Evolutionary conservation across 345 rosid genomes (phyloP).

Genomic region (Rhodomyrtus tomentosa): DNA sequence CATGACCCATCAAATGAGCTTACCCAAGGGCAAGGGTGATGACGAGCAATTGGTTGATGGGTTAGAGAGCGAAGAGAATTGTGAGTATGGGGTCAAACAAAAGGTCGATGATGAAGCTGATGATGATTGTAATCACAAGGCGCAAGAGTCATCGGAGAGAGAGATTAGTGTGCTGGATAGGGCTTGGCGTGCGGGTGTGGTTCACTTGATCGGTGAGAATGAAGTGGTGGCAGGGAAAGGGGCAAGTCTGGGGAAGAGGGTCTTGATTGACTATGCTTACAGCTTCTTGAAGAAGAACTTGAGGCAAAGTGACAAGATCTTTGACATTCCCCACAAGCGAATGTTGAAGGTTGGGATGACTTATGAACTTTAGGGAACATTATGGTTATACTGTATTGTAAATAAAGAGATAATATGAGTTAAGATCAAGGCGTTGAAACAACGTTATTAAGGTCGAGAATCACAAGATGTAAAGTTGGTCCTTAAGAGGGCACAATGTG

Average conservation of each 20-base stretch:
- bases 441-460: neutral
- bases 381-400: neutral
- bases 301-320: slow-evolving; percentile 25
- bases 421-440: neutral
- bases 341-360: slow-evolving; percentile 59
- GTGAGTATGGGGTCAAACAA: neutral
- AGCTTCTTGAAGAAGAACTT: slow-evolving; percentile 32
- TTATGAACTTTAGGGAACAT: slow-evolving; percentile 18
- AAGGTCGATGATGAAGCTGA: neutral
- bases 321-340: slow-evolving; percentile 30
- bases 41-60: neutral
- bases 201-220: slow-evolving; percentile 40
- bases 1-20: neutral
- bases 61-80: neutral
- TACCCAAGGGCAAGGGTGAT: neutral
- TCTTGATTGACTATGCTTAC: slow-evolving; percentile 26
- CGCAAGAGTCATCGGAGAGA: slow-evolving; percentile 2
- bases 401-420: neutral
- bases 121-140: neutral
- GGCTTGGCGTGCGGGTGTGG: slow-evolving; percentile 26
- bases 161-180: slow-evolving; percentile 22
- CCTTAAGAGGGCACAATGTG: neutral
- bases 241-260: slow-evolving; percentile 18
- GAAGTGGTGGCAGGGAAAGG: slow-evolving; percentile 28
- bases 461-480: neutral